Percentiles rank a stretch among this genome's conserved stretches.
Evolutionary conservation across 495 filamentous ascomycete species (phyloP).

Genomic region (Hypoxylon trugodes): DNA sequence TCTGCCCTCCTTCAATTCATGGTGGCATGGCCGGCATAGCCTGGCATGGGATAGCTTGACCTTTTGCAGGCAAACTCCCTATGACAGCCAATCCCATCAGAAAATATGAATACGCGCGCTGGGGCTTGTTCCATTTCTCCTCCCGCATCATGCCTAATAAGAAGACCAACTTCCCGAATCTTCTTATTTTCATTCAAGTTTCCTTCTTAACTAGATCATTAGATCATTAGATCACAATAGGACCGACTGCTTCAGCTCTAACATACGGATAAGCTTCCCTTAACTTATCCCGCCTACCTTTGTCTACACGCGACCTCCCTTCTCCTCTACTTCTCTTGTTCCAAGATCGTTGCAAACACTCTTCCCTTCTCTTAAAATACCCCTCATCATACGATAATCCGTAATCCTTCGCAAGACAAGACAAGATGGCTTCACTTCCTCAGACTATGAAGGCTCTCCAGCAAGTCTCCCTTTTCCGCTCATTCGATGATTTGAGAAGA

Average conservation of each 20-base stretch:
- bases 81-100: slow-evolving; percentile 28
- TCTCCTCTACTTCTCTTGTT: too few relatives aligned
- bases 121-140: slow-evolving; percentile 21
- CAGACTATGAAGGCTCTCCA: slow-evolving; percentile 69
- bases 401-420: slow-evolving; percentile 1
- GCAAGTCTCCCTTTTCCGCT: slow-evolving; percentile 50
- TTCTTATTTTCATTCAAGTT: slow-evolving; percentile 11
- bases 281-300: not conserved
- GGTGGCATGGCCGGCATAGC: slow-evolving; percentile 34
- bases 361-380: slow-evolving; percentile 16
- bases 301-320: slow-evolving; percentile 6
- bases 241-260: slow-evolving; percentile 1
- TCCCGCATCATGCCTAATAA: slow-evolving; percentile 26
- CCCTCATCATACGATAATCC: slow-evolving; percentile 18
- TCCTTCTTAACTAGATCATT: slow-evolving; percentile 15
- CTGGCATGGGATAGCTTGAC: too few relatives aligned
- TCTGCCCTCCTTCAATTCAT: slow-evolving; percentile 21
- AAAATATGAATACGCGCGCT: slow-evolving; percentile 20
- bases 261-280: slow-evolving; percentile 6
- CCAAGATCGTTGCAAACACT: not conserved
- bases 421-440: slow-evolving; percentile 54
- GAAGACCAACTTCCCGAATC: slow-evolving; percentile 21
- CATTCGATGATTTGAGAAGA: not conserved
- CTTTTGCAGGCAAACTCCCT: slow-evolving; percentile 34
- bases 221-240: slow-evolving; percentile 9